phyloP scores from a whole-genome alignment of 345 rosid genomes.

The Salix suchowensis region DNA sequence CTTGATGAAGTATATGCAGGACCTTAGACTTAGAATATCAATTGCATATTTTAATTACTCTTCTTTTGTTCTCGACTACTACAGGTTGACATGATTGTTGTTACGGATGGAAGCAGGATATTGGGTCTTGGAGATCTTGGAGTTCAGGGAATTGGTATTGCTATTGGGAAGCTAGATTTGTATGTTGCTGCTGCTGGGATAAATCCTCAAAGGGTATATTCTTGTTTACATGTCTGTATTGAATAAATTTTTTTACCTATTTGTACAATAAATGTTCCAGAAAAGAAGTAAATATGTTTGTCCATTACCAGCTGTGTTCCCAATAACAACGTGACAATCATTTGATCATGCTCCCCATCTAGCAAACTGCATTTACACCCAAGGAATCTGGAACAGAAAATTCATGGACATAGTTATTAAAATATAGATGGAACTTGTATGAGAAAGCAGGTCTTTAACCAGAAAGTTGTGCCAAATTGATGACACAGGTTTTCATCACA shows the following conservation, averaged over 20 bases:
- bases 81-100: slow-evolving; percentile 99
- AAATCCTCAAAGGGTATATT: slow-evolving; percentile 89
- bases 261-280: not conserved
- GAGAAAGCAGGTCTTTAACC: not conserved
- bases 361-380: not conserved
- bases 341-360: not conserved
- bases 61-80: not conserved
- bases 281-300: not conserved
- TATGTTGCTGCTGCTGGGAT: slow-evolving; percentile 99
- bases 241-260: not conserved
- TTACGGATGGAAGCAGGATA: slow-evolving; percentile 98
- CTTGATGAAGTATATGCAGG: not conserved
- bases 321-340: not conserved
- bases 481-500: not conserved
- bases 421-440: not conserved
- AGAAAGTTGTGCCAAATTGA: not conserved
- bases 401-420: not conserved
- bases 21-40: not conserved
- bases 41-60: not conserved
- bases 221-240: not conserved
- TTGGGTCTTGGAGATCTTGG: slow-evolving; percentile 99
- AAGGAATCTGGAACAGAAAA: not conserved
- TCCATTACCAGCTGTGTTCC: not conserved
- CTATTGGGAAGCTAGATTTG: slow-evolving; percentile 91
- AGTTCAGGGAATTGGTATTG: slow-evolving; percentile 93